Base-by-base conservation (phyloP, 225 moss, liverwort and hornwort species). In the Anthoceros angustus region DNA sequence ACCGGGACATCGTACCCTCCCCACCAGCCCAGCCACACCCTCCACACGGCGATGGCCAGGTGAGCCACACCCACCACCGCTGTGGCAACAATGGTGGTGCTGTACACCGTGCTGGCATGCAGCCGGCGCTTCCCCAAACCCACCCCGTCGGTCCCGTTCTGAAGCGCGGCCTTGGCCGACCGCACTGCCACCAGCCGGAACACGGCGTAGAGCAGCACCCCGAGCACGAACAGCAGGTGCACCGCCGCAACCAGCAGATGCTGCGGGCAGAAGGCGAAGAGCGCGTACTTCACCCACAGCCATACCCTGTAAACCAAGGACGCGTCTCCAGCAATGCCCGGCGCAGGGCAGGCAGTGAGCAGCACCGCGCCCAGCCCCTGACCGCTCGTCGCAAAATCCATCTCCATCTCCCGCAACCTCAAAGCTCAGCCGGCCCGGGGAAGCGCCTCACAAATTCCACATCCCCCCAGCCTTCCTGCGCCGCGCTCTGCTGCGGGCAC, bases 231-330 rank as follows among this genome's bases (percentile, higher is more conserved):
- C 41, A 73, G 45, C 32, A 86, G 77, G 68, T 83, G 83, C 14
- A 79, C 67, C 42, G 77, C 76, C 16, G 86, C 79, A 43, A 81
- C 60, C 26, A 79, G 55, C 42, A 81, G 72, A 43, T 79, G 81
- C 64, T 86, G 86, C 14, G 81, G 79, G 68, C 83, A 86, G 20
- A 66, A 66, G 25, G 63, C 67, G 23, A 83, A 71, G 8, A 81
- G 69, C 26, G 77, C 26, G 63, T 79, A 80, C 8, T 65, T 67
- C 0, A 70, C 48, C 75, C 68, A 76, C 39, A 43, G 61, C 74
- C 71, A 81, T 15, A 40, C 8, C 10, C 42, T 66, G 63, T 32
- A 32, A 1, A 18, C 46, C 3, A 48, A 48, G 46, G 46, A 48
- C 46, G 46, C 46, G 14, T 48, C 18, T 48, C 14, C 46, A 48